phyloP scores from a whole-genome alignment of 2,329 filamentous ascomycete genomes.

The Trichoderma arundinaceum region DNA sequence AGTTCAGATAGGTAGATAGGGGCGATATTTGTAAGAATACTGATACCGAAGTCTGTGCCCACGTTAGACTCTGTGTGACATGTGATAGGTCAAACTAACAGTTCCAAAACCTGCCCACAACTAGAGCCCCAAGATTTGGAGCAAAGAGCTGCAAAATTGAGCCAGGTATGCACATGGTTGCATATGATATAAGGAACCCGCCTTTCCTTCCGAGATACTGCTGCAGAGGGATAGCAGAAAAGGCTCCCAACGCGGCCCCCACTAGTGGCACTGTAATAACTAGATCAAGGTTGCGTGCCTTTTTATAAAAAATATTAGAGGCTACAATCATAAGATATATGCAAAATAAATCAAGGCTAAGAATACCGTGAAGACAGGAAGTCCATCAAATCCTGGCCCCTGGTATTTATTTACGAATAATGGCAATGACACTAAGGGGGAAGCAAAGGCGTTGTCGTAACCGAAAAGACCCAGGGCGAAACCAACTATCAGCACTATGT shows the following conservation, averaged over 20 bases:
- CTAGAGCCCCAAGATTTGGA: background rate
- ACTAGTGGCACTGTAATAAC: background rate
- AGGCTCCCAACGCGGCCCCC: background rate
- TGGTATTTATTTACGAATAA: too few species aligned
- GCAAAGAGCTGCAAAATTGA: background rate
- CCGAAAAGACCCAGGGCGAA: too few species aligned
- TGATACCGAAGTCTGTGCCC: background rate
- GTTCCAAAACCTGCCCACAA: constrained; percentile 5
- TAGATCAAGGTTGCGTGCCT: background rate
- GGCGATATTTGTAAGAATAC: background rate
- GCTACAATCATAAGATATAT: background rate
- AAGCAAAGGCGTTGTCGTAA: too few species aligned
- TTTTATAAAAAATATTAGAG: background rate
- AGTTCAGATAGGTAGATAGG: background rate
- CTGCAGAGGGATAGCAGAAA: background rate
- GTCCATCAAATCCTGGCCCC: too few species aligned
- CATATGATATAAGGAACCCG: background rate
- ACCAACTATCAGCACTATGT: too few species aligned
- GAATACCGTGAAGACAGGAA: too few species aligned
- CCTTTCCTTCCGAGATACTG: background rate
- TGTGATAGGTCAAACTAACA: background rate
- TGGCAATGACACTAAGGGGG: too few species aligned
- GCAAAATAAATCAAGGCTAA: too few species aligned
- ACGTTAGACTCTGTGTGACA: background rate
- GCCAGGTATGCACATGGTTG: constrained; percentile 1